Conservation (phyloP, 495 filamentous ascomycete genomes). For the Articulospora tetracladia region DNA sequence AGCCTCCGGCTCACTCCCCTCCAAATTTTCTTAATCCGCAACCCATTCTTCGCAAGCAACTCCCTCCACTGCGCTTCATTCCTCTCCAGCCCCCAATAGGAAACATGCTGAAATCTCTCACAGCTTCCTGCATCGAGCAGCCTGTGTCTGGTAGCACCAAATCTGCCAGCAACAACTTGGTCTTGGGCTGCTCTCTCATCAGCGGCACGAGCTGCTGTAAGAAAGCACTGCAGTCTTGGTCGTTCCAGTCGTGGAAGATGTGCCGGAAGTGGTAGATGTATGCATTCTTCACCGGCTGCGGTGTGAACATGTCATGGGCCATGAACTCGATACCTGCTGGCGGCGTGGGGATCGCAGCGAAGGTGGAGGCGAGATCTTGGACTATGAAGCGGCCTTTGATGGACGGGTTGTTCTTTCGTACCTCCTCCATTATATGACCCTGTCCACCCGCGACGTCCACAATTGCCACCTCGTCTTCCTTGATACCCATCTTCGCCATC, state of each 20-base stretch:
- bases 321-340: slow-evolving; percentile 15
- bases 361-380: slow-evolving; percentile 6
- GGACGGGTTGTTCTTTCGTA: not conserved
- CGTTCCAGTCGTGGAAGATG: slow-evolving; percentile 42
- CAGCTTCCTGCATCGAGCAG: not conserved
- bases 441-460: slow-evolving; percentile 5
- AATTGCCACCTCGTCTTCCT: slow-evolving; percentile 2
- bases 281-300: slow-evolving; percentile 40
- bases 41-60: not conserved
- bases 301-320: slow-evolving; percentile 47
- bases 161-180: not conserved
- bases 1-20: slow-evolving; percentile 5
- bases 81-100: slow-evolving; percentile 2
- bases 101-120: slow-evolving; percentile 2
- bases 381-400: slow-evolving; percentile 8
- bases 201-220: slow-evolving; percentile 31
- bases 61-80: not conserved
- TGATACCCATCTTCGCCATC: not conserved
- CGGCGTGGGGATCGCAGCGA: not conserved
- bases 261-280: slow-evolving; percentile 36
- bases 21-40: slow-evolving; percentile 7
- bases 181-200: slow-evolving; percentile 23
- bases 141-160: not conserved
- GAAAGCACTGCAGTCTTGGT: slow-evolving; percentile 31
- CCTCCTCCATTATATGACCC: not conserved